phyloP scores from a whole-genome alignment of 129 eudicot genomes.

The Ambrosia trifida region DNA sequence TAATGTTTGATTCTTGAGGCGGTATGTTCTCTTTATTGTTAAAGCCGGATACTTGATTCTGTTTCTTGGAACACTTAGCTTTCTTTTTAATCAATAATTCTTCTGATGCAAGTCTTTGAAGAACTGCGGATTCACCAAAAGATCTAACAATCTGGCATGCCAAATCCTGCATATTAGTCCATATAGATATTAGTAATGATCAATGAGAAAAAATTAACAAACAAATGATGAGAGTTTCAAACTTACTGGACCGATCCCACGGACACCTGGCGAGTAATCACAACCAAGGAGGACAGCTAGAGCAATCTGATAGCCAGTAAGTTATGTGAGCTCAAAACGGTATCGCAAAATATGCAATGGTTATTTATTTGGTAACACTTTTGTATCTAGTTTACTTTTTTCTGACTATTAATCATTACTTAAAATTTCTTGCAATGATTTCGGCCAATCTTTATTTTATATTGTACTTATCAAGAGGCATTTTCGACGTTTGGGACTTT shows the following conservation, averaged over 20 bases:
- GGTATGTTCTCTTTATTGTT: constrained; percentile 51
- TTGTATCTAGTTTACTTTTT: background rate
- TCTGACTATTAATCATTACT: background rate
- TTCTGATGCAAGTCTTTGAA: constrained; percentile 67
- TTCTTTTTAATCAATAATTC: constrained; percentile 62
- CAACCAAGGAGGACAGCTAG: constrained; percentile 87
- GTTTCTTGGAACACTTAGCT: constrained; percentile 57
- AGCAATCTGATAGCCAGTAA: constrained; percentile 59
- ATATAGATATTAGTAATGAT: constrained; percentile 10
- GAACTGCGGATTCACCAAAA: constrained; percentile 60
- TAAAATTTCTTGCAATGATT: background rate
- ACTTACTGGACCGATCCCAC: constrained; percentile 78
- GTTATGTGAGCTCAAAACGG: constrained; percentile 14
- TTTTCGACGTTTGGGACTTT: background rate
- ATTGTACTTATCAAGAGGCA: background rate
- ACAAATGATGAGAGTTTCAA: background rate
- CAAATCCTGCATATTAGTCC: constrained; percentile 53
- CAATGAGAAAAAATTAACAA: constrained; percentile 17
- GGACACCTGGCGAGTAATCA: constrained; percentile 84
- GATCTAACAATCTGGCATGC: constrained; percentile 83
- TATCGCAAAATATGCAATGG: background rate
- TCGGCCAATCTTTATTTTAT: background rate
- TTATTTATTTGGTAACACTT: constrained; percentile 4
- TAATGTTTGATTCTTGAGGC: constrained; percentile 33
- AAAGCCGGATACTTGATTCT: constrained; percentile 21